Evolutionary conservation across 1,284 basidiomycete species (phyloP), one percentile per base, ranked within the genome.

Genomic region (Moesziomyces parantarcticus): DNA sequence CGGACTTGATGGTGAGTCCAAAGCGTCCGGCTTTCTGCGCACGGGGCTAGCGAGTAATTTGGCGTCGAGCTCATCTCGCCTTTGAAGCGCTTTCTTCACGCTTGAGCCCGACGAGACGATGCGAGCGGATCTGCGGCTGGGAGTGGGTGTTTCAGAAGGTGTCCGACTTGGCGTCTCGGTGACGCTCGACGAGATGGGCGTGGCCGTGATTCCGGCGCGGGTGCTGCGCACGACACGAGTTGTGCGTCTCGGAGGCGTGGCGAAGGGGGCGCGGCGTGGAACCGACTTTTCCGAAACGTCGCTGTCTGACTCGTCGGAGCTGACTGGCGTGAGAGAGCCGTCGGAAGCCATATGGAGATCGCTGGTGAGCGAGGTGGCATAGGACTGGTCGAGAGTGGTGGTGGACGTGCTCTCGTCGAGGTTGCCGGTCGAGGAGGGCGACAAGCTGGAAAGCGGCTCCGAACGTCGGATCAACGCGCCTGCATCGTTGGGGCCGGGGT

Each of bases 31-130:
- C 60, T 64, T 67, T 21, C 58, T 42, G 25, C 59, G 59, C 4
- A 47, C 4, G 1, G 55, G 51, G 32, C 42, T 58, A 29, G 58
- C 71, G n/a, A 52, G 48, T 23, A 74, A 51, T 29, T 61, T 64
- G 16, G 51, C 61, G 22, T 74, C 71, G 16, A 74, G 71, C 29
- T 74, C 71, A 41, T 74, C 71, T 14, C 71, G 36, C 40, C 71
- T 64, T 36, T 57, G 57, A 0, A 68, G 51, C 13, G 71, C 71
- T 45, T 74, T 68, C 29, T 74, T 58, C 10, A 74, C 50, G 49
- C 71, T 74, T 6, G 71, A 74, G 9, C 71, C 71, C 1, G 71
- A 60, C 2, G 64, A 55, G 13, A 50, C 54, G 40, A 74, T 74
- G 20, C 71, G 71, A 11, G 58, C 55, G 23, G 71, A 74, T 26